phyloP scores from a whole-genome alignment of 2,329 filamentous ascomycete species.

The Talaromyces rugulosus region DNA sequence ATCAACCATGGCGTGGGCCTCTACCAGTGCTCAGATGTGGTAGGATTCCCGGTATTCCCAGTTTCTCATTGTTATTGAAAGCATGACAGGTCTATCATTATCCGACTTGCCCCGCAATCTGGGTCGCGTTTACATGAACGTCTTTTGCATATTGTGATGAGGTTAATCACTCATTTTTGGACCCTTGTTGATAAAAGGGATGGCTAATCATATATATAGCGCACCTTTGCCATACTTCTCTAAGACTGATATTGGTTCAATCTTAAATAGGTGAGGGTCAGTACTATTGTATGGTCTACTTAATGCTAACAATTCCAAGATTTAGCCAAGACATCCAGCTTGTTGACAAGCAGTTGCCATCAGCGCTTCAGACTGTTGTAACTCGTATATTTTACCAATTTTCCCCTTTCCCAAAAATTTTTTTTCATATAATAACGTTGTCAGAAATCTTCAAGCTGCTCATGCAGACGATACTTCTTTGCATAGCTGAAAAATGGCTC shows the following conservation, averaged over 20 bases:
- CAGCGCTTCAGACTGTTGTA: slow-evolving; percentile 5
- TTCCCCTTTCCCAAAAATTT: no score
- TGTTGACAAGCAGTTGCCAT: slow-evolving; percentile 41
- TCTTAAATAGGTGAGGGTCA: slow-evolving; percentile 2
- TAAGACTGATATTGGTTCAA: slow-evolving; percentile 3
- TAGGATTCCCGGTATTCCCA: not conserved
- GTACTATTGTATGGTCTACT: not conserved
- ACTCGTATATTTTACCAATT: not conserved
- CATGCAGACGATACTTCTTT: slow-evolving; percentile 5
- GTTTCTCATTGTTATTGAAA: not conserved
- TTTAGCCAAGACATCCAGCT: slow-evolving; percentile 39
- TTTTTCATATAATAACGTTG: not conserved
- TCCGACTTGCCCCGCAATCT: slow-evolving; percentile 9
- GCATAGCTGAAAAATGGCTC: not conserved
- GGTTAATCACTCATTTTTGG: not conserved
- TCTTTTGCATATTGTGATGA: slow-evolving; percentile 5
- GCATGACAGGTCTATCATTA: slow-evolving; percentile 3
- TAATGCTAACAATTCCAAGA: slow-evolving; percentile 2
- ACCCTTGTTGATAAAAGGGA: not conserved
- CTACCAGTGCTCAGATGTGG: slow-evolving; percentile 4
- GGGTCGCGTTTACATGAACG: slow-evolving; percentile 6
- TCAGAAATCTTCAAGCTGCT: slow-evolving; percentile 9
- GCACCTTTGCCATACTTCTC: slow-evolving; percentile 6
- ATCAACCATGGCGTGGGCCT: not conserved
- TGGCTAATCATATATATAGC: not conserved